Conservation (phyloP, 2,329 filamentous ascomycete genomes). For the Cercospora brassicicola region DNA sequence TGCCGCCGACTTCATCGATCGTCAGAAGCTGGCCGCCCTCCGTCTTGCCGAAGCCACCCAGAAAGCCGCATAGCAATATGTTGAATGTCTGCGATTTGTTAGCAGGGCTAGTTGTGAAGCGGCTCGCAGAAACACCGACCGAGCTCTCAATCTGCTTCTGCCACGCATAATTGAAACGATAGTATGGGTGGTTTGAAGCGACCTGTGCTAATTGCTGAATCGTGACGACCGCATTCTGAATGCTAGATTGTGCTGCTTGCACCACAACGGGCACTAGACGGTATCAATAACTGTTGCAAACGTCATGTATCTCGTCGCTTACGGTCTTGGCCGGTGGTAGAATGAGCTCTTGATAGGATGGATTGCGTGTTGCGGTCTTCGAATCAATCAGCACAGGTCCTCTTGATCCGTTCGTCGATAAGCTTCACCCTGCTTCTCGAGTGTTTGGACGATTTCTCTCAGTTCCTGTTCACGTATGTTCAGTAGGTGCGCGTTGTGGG, state of each 20-base stretch:
- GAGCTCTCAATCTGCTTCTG: constrained; percentile 78
- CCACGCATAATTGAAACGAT: constrained; percentile 96
- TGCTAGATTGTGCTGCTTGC: constrained; percentile 65
- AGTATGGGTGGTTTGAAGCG: constrained; percentile 88
- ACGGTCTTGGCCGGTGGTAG: constrained; percentile 69
- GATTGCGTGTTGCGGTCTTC: constrained; percentile 74
- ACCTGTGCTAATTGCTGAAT: constrained; percentile 68
- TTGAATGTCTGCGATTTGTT: constrained; percentile 51
- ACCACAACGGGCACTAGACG: constrained; percentile 66
- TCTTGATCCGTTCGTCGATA: neutral
- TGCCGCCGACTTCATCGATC: constrained; percentile 79
- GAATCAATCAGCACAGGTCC: constrained; percentile 5
- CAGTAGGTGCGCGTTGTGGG: neutral
- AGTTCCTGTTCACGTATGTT: constrained; percentile 58
- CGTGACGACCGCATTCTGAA: constrained; percentile 70
- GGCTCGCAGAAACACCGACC: constrained; percentile 59
- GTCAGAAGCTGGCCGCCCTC: constrained; percentile 67
- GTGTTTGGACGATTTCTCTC: constrained; percentile 73
- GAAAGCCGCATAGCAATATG: constrained; percentile 68
- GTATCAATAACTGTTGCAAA: neutral
- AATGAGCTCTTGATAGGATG: constrained; percentile 83
- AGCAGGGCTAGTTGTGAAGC: constrained; percentile 39
- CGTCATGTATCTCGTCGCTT: constrained; percentile 37
- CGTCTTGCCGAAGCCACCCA: constrained; percentile 66
- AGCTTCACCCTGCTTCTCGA: constrained; percentile 61